A percentile compares a stretch with the other conserved stretches of the same genome.
phyloP scores from a whole-genome alignment of 1,284 basidiomycete genomes.

The Ceratobasidium sp. region DNA sequence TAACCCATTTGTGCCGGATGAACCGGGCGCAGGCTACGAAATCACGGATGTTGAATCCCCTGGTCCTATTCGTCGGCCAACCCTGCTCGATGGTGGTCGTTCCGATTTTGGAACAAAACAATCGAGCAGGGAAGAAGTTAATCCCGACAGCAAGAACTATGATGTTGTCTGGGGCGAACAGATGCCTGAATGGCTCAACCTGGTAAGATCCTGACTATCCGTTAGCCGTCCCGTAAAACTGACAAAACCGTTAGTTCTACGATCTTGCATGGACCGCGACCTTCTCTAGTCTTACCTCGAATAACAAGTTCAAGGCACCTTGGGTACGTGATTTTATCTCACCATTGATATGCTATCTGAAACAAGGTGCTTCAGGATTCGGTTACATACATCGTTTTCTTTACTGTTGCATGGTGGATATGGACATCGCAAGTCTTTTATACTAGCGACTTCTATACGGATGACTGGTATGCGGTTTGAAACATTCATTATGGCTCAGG shows the following conservation, averaged over 20 bases:
- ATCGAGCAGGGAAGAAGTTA: background rate
- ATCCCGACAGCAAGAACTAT: background rate
- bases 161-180: constrained; percentile 43
- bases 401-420: constrained; percentile 25
- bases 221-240: no score
- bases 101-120: background rate
- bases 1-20: constrained; percentile 29
- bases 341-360: background rate
- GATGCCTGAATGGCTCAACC: constrained; percentile 31
- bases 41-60: background rate
- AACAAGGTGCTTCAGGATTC: constrained; percentile 6
- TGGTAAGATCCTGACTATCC: constrained; percentile 4
- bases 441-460: constrained; percentile 28
- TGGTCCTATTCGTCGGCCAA: background rate
- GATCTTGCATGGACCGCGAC: constrained; percentile 43
- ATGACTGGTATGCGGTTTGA: constrained; percentile 24
- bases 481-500: background rate
- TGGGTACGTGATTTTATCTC: constrained; percentile 10
- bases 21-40: background rate
- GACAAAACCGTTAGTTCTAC: constrained; percentile 20
- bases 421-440: constrained; percentile 34
- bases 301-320: constrained; percentile 33
- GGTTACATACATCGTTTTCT: constrained; percentile 24
- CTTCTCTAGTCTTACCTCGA: constrained; percentile 31
- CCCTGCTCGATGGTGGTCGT: background rate